Base-by-base conservation (phyloP, 2,329 filamentous ascomycete species). In the Diaporthe australafricana region DNA sequence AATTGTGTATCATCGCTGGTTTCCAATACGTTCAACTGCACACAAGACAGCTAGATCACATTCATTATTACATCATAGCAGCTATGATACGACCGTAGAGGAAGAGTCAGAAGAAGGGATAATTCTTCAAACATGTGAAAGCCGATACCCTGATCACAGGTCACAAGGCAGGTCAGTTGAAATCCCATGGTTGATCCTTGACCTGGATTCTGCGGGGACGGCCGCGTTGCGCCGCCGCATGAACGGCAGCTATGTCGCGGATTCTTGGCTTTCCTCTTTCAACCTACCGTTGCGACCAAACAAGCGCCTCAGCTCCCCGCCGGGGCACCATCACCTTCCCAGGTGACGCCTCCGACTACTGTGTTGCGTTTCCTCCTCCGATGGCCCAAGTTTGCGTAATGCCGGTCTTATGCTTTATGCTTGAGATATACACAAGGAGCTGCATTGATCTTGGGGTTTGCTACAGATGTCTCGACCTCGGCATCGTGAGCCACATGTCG, bases 401-500 rank as follows among this genome's bases (percentile, higher is more conserved):
- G 60, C 60, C 60, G 30, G 45, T 16, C 45, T 65, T 65, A 65
- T 65, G 60, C 30, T 50, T 65, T 50, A 65, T 65, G 60, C 60
- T 30, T 20, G 45, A 65, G 60, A 25, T 65, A 50, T 65, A 65
- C 27, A 38, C 60, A 65, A 65, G 60, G 60, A 65, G 30, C 14
- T 38, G 60, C 60, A 65, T 65, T 65, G 60, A 65, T 65, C 60
- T 65, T 65, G 60, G 60, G 22, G 38, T 14, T 27, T 50, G 30
- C 45, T 38, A 30, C 45, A 27, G 60, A 65, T 42, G 32, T 8
- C 45, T 65, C 45, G 60, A 65, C 60, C 60, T 65, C 60, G 60
- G 60, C 60, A 65, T 65, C 30, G 60, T 38, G 60, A 65, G 30
- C 60, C 60, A 65, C 60, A 65, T 65, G 60, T 65, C 60, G 42